Base-by-base conservation (phyloP, 1,284 basidiomycete genomes). In the Irpex sp. region DNA sequence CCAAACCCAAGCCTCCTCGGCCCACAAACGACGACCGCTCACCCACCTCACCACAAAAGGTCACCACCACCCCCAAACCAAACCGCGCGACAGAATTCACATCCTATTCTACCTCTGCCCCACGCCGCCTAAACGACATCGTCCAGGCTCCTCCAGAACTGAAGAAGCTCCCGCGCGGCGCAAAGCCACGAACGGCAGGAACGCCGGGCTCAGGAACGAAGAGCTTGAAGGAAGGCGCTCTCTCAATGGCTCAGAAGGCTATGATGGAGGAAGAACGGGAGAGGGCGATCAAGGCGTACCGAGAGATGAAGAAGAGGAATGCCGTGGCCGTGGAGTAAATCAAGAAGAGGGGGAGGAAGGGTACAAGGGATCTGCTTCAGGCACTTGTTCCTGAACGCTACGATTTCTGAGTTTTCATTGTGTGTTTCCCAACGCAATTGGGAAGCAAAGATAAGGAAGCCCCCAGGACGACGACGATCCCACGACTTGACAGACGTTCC, bases 201-300 rank as follows among this genome's bases (percentile, higher is more conserved):
- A 59, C 63, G 17, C 63, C 67, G 11, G 69, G 70, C 53, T 69
- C 67, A 31, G 53, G 53, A 2, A 55, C 53, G 26, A 55, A 55
- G 50, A 71, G 68, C 19, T 58, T 73, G 46, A 71, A 70, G 33
- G 78, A 80, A 39, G 81, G 80, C 1, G 79, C 89, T 8, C 65
- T 91, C 31, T 89, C 86, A n/a, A 85, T 90, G 82, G 84, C 86
- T 5, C 89, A 92, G 75, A 87, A 84, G 72, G 79, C 79, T 8
- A 85, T 88, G 86, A 85, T 93, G 83, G 89, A 89, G 68, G 77
- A 79, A 64, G 90, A 92, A 75, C 79, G 91, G 62, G 87, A 88
- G 68, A 86, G 79, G 64, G 89, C 77, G 13, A 86, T 93, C 63
- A 75, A 73, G 69, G 77, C 82, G 61, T 93, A 93, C 71, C 75